Evolutionary conservation across 2,329 filamentous ascomycete species (phyloP).

Genomic region (Leptoxyphium fumago): DNA sequence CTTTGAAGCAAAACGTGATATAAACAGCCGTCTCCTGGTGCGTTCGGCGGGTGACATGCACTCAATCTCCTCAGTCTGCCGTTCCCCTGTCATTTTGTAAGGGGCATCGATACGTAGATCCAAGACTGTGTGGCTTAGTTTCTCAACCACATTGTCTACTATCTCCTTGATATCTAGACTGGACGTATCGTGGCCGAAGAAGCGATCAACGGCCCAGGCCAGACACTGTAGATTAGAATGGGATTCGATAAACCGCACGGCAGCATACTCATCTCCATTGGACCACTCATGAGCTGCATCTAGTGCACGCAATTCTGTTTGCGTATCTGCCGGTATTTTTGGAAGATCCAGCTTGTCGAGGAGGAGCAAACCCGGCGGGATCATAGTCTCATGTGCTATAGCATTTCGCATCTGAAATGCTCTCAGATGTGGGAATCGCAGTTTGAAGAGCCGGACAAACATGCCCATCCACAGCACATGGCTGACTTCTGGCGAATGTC

Average conservation of each 20-base stretch:
- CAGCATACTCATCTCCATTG: constrained; percentile 1
- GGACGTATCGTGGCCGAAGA: constrained; percentile 23
- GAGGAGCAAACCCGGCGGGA: constrained; percentile 24
- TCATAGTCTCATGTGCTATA: constrained; percentile 21
- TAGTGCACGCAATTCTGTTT: background rate
- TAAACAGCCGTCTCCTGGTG: constrained; percentile 20
- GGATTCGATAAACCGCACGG: constrained; percentile 28
- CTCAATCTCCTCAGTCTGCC: constrained; percentile 8
- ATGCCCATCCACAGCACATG: constrained; percentile 9
- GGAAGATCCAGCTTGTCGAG: constrained; percentile 10
- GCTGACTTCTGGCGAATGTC: background rate
- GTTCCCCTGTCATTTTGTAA: constrained; percentile 13
- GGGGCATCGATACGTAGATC: constrained; percentile 28
- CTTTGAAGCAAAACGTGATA: constrained; percentile 26
- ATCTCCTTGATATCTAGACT: constrained; percentile 13
- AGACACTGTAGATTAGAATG: constrained; percentile 30
- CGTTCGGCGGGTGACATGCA: constrained; percentile 2
- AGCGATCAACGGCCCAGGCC: constrained; percentile 32
- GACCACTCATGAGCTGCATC: background rate
- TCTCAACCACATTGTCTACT: constrained; percentile 20
- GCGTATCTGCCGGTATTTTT: background rate
- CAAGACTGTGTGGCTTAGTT: constrained; percentile 24
- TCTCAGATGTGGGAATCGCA: constrained; percentile 28
- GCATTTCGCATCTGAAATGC: constrained; percentile 34
- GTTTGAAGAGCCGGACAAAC: constrained; percentile 17